Conservation (phyloP, 768 basidiomycete genomes). For the Suillus cothurnatus region DNA sequence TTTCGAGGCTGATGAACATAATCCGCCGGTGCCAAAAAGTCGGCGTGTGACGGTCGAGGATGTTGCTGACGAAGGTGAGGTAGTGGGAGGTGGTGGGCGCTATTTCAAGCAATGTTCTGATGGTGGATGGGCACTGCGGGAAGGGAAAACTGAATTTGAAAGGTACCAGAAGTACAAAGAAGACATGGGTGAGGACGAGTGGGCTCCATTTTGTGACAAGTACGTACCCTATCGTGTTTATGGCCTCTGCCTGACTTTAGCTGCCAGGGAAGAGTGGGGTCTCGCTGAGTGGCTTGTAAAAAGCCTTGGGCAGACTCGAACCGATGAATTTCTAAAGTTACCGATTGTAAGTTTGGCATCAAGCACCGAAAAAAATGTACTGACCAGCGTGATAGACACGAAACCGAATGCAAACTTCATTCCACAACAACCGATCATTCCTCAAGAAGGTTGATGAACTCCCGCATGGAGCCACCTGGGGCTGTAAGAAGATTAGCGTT, state of each 20-base stretch:
- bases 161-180: neutral
- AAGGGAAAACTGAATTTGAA: neutral
- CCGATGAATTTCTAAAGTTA: conserved; percentile 18
- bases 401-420: conserved; percentile 20
- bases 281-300: conserved; percentile 35
- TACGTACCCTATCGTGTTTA: too few species aligned
- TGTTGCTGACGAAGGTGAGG: neutral
- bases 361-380: neutral
- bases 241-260: neutral
- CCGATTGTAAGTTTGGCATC: neutral
- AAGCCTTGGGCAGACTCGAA: conserved; percentile 30
- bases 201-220: conserved; percentile 27
- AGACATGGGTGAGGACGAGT: neutral
- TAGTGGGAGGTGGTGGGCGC: neutral
- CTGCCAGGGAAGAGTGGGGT: conserved; percentile 33
- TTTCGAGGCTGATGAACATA: neutral
- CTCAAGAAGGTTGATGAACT: conserved; percentile 27
- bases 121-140: neutral
- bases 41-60: neutral
- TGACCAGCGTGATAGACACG: conserved; percentile 3
- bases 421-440: conserved; percentile 26
- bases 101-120: neutral
- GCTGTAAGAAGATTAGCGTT: conserved; percentile 22
- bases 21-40: neutral
- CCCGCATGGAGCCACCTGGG: conserved; percentile 22